Percentiles rank a stretch among this genome's conserved stretches.
phyloP scores from a whole-genome alignment of 129 eudicot species.

The carrot (Daucus carota) region DNA sequence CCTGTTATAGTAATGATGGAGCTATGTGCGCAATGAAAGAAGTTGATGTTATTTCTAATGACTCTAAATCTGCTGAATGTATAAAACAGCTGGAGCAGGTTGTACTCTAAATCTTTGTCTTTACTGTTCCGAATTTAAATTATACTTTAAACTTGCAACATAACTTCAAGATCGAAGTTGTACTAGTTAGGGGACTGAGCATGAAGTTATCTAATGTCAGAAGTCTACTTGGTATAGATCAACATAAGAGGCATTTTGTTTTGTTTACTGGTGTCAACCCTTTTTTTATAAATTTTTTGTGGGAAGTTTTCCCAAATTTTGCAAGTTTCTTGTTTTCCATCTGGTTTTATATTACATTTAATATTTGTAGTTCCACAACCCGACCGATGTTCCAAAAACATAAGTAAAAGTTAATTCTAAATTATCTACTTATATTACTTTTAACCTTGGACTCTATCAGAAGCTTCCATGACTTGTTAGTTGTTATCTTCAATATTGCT shows the following conservation, averaged over 20 bases:
- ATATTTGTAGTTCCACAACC: background rate
- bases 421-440: background rate
- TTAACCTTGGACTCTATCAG: background rate
- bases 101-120: slow-evolving; percentile 13
- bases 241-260: background rate
- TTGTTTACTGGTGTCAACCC: background rate
- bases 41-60: slow-evolving; percentile 70
- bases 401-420: background rate
- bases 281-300: background rate
- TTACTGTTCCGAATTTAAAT: background rate
- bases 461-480: background rate
- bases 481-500: background rate
- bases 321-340: background rate
- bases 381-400: background rate
- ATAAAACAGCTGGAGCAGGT: slow-evolving; percentile 93
- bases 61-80: slow-evolving; percentile 67
- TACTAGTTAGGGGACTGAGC: background rate
- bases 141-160: too few species aligned
- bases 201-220: background rate
- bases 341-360: background rate
- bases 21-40: slow-evolving; percentile 91
- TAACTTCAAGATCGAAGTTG: background rate
- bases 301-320: background rate
- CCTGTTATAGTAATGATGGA: slow-evolving; percentile 23
- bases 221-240: background rate